A percentile compares a stretch with the other conserved stretches of the same genome.
phyloP scores from a whole-genome alignment of 768 basidiomycete genomes.

The Lentinula sp. region DNA sequence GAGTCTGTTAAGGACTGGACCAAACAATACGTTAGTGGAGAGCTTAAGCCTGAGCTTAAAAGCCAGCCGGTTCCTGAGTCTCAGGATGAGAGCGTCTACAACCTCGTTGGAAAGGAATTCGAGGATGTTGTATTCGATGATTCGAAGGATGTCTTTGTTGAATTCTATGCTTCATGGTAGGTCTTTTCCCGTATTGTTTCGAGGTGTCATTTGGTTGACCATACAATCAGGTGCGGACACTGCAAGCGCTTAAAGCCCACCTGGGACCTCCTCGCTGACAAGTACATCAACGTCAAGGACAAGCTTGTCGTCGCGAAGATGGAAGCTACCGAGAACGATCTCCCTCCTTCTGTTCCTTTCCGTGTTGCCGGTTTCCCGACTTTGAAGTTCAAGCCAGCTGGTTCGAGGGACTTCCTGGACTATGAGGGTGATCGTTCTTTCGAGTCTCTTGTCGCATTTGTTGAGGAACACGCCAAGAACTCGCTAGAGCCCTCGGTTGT shows the following conservation, averaged over 20 bases:
- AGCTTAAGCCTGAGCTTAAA: constrained; percentile 82
- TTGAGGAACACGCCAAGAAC: constrained; percentile 79
- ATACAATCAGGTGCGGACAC: constrained; percentile 68
- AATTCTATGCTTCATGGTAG: constrained; percentile 96
- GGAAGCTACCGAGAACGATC: constrained; percentile 94
- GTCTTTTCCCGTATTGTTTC: constrained; percentile 17
- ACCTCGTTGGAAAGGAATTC: constrained; percentile 84
- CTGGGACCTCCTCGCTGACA: constrained; percentile 89
- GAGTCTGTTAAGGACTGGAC: constrained; percentile 56
- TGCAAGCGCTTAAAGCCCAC: constrained; percentile 95
- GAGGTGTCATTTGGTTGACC: not conserved
- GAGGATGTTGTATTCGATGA: constrained; percentile 84
- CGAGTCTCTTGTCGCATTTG: constrained; percentile 79
- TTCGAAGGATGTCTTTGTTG: constrained; percentile 90
- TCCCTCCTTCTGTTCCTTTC: constrained; percentile 87
- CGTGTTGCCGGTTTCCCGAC: constrained; percentile 88
- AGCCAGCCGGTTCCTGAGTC: constrained; percentile 77
- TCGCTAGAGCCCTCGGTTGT: constrained; percentile 30
- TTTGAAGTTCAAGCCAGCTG: constrained; percentile 93
- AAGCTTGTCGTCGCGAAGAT: constrained; percentile 86
- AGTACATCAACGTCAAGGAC: constrained; percentile 71
- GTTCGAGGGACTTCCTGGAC: constrained; percentile 79
- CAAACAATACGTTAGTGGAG: constrained; percentile 60
- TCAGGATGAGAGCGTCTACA: constrained; percentile 80
- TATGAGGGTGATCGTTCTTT: constrained; percentile 90